Evolutionary conservation across 2,329 filamentous ascomycete species (phyloP), one percentile per base, ranked within the genome.

Genomic region (Verticillium nonalfalfae): DNA sequence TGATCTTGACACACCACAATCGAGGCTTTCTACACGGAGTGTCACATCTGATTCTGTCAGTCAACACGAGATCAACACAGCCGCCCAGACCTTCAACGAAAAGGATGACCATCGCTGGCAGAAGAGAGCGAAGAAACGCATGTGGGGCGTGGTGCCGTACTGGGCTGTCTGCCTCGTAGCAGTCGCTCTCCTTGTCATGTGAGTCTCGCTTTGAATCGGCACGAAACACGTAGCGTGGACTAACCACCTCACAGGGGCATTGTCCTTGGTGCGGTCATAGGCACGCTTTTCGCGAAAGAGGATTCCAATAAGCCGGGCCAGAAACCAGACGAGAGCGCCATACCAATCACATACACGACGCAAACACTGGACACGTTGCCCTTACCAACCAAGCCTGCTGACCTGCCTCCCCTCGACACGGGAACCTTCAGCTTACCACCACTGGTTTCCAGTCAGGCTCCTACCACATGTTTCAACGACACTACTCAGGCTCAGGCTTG

Each of bases 81-180:
- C 79, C 5, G 80, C 82, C 69, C 71, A 15, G 71, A 66, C 26
- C 64, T 77, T 59, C 14, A 75, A 76, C 1, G 79, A 87, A 68
- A 85, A 88, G 67, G 64, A 76, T 72, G 59, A 58, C 60, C 59
- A 38, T 2, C 59, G 62, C 56, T 87, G 84, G 82, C 80, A 85
- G 69, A 67, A 71, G 11, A 74, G 78, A 56, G 85, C 84, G 11
- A 81, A 77, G 68, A 80, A 77, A 68, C 85, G 81, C 65, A 68
- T 86, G 4, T 86, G 82, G 69, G 83, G 84, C 6, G 77, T 87
- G 21, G 74, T 89, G 21, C 86, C 86, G 0, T 82, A 83, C 62
- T 89, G 86, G 86, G 84, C 82, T 1, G 77, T 88, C 35, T 79
- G 79, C 56, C 70, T 88, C 13, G 71, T 82, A 1, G 68, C 77